Evolutionary conservation across 345 rosid genomes (phyloP).

Genomic region (Barbarea vulgaris): DNA sequence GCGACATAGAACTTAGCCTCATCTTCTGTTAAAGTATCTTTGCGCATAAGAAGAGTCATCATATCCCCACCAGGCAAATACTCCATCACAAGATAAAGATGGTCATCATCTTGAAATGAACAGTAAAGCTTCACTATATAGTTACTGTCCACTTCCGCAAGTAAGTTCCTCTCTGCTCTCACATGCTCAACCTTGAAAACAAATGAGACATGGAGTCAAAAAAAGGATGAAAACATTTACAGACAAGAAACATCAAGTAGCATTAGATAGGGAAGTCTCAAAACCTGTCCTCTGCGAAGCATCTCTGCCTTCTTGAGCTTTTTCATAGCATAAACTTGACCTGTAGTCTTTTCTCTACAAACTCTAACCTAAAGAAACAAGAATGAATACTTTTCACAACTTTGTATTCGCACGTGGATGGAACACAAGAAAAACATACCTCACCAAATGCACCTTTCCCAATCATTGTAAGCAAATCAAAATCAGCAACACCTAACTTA

Average conservation of each 20-base stretch:
- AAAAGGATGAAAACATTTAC: background rate
- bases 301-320: slow-evolving; percentile 89
- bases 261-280: background rate
- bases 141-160: slow-evolving; percentile 66
- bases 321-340: slow-evolving; percentile 96
- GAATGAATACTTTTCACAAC: background rate
- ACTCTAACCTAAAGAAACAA: slow-evolving; percentile 72
- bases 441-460: slow-evolving; percentile 93
- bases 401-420: background rate
- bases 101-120: slow-evolving; percentile 68
- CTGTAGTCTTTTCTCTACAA: slow-evolving; percentile 84
- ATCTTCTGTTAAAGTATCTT: slow-evolving; percentile 64
- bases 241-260: background rate
- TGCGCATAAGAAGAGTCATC: slow-evolving; percentile 74
- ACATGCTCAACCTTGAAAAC: slow-evolving; percentile 63
- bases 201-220: slow-evolving; percentile 1
- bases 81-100: slow-evolving; percentile 67
- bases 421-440: slow-evolving; percentile 43
- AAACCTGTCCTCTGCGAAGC: slow-evolving; percentile 98
- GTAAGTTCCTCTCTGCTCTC: slow-evolving; percentile 69
- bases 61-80: slow-evolving; percentile 71
- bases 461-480: slow-evolving; percentile 79
- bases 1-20: slow-evolving; percentile 73
- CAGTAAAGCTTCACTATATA: slow-evolving; percentile 62
- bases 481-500: slow-evolving; percentile 94